Conservation (phyloP, 345 rosid species). For the Noccaea caerulescens region DNA sequence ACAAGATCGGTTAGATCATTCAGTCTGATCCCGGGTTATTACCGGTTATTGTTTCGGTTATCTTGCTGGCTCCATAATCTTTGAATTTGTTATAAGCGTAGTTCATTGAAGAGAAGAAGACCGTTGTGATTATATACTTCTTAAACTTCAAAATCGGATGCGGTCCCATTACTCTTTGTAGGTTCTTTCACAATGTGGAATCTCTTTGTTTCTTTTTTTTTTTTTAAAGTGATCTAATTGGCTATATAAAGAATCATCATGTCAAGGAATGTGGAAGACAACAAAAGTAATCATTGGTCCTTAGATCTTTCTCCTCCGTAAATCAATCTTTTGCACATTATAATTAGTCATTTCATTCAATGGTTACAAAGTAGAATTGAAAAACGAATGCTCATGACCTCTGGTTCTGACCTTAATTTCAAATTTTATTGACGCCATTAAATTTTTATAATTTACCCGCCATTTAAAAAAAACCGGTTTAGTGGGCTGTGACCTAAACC, state of each 20-base stretch:
- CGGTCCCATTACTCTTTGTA: slow-evolving; percentile 26
- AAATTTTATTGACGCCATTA: neutral
- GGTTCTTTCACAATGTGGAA: neutral
- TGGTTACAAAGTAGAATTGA: neutral
- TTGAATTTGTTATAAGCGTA: slow-evolving; percentile 39
- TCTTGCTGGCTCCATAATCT: slow-evolving; percentile 44
- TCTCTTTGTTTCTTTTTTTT: neutral
- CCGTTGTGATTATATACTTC: slow-evolving; percentile 42
- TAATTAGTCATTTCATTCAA: slow-evolving; percentile 25
- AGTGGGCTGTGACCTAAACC: too few species aligned
- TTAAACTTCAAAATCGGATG: slow-evolving; percentile 38
- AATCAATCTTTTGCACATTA: slow-evolving; percentile 8
- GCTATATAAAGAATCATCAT: slow-evolving; percentile 23
- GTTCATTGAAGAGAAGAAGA: slow-evolving; percentile 42
- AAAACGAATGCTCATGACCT: neutral
- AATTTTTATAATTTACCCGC: slow-evolving; percentile 14
- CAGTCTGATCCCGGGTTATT: slow-evolving; percentile 32
- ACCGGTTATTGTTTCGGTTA: slow-evolving; percentile 38
- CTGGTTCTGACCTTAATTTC: neutral
- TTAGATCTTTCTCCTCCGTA: slow-evolving; percentile 20
- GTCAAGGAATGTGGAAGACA: slow-evolving; percentile 1
- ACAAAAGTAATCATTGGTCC: neutral
- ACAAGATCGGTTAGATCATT: slow-evolving; percentile 1
- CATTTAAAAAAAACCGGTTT: slow-evolving; percentile 6
- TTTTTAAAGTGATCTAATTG: neutral